Conservation (phyloP, 2,329 filamentous ascomycete species). For the Lizonia empirigonia region DNA sequence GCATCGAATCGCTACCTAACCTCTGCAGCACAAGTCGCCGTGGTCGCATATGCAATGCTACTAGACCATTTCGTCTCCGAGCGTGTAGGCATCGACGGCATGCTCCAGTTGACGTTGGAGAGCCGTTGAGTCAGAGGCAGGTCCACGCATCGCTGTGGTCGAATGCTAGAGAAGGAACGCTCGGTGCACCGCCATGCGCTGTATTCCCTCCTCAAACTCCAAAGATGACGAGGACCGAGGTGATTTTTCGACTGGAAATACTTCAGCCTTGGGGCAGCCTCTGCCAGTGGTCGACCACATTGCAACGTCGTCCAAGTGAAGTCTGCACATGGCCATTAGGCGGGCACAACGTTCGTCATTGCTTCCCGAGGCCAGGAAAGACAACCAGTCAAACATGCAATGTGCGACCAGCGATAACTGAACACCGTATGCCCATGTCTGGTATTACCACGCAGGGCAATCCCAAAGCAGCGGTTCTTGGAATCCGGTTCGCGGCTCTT, state of each 20-base stretch:
- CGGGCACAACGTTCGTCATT: constrained; percentile 20
- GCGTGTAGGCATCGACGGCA: constrained; percentile 21
- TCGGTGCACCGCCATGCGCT: constrained; percentile 35
- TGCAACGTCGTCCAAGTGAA: constrained; percentile 33
- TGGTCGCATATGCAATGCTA: constrained; percentile 15
- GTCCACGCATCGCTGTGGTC: constrained; percentile 7
- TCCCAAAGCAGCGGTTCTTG: constrained; percentile 15
- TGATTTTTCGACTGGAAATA: constrained; percentile 14
- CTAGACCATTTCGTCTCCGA: constrained; percentile 4
- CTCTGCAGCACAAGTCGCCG: constrained; percentile 22
- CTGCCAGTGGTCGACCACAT: constrained; percentile 23
- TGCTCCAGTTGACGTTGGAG: constrained; percentile 2
- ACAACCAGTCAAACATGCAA: constrained; percentile 18
- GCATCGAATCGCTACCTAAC: neutral
- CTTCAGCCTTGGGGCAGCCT: constrained; percentile 24
- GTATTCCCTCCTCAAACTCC: constrained; percentile 25
- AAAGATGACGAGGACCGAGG: constrained; percentile 4
- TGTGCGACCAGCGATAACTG: constrained; percentile 33
- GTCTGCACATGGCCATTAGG: constrained; percentile 21
- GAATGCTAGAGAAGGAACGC: constrained; percentile 11
- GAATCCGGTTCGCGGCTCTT: constrained; percentile 1
- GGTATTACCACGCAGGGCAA: constrained; percentile 7
- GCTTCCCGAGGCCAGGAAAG: constrained; percentile 10
- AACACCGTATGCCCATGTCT: constrained; percentile 9
- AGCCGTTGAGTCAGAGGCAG: constrained; percentile 18